These are phyloP conservation scores for Aristolochia contorta DNA, from an alignment of 164 flowering plant species.

Conservation along the genomic window DNA sequence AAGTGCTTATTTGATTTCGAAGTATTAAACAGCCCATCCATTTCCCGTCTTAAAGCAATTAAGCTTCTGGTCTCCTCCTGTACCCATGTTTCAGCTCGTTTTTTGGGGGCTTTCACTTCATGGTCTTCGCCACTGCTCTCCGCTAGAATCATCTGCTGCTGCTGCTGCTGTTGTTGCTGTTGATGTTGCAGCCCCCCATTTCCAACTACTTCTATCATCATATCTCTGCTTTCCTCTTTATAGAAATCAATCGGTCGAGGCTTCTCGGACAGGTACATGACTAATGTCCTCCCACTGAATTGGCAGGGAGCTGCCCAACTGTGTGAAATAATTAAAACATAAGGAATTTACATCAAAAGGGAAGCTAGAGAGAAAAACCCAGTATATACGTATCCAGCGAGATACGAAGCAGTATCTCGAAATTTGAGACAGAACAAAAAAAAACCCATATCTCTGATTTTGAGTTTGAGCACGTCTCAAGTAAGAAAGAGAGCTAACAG, in stretches of 20 bases:
- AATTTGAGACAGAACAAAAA: too few species aligned
- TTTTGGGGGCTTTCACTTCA: constrained; percentile 65
- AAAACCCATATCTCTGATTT: not conserved
- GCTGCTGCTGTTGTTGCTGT: constrained; percentile 23
- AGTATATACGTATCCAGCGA: too few species aligned
- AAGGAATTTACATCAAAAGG: not conserved
- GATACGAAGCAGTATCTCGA: too few species aligned
- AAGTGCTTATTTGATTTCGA: constrained; percentile 84
- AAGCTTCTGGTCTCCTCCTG: constrained; percentile 72
- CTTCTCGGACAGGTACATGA: constrained; percentile 55
- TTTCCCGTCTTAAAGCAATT: constrained; percentile 54
- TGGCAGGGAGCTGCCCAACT: not conserved
- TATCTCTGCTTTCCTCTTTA: constrained; percentile 44
- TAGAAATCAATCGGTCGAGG: constrained; percentile 51
- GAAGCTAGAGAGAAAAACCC: not conserved
- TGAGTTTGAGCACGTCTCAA: not conserved
- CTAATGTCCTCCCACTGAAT: not conserved
- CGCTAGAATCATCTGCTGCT: constrained; percentile 36
- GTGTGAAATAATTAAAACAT: constrained; percentile 2
- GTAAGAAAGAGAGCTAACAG: not conserved
- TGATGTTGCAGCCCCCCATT: constrained; percentile 15
- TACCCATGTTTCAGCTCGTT: constrained; percentile 92
- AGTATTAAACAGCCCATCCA: constrained; percentile 69
- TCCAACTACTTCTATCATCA: constrained; percentile 57
- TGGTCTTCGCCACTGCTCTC: constrained; percentile 63